These are phyloP conservation scores for Marchantia paleacea DNA, from an alignment of 225 moss, liverwort and hornwort genomes.

Conservation along the genomic window DNA sequence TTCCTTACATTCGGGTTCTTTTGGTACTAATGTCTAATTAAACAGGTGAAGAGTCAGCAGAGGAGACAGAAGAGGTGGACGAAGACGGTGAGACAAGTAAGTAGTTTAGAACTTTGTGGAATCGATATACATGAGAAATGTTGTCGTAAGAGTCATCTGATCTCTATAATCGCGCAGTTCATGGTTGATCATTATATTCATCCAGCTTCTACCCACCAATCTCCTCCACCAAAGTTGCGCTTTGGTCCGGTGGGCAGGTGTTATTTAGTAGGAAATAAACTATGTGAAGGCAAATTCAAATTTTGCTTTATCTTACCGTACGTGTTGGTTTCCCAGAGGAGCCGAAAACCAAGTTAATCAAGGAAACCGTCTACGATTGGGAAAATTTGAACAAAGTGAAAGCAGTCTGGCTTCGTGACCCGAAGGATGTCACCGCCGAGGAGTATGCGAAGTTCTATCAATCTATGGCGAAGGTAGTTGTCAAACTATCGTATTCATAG, in stretches of 20 bases:
- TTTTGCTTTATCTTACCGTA: background rate
- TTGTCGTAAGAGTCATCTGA: no score
- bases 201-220: background rate
- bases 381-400: constrained; percentile 86
- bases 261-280: no score
- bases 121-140: background rate
- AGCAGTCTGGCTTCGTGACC: constrained; percentile 88
- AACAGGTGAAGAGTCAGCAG: constrained; percentile 44
- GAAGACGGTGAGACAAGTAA: constrained; percentile 45
- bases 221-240: no score
- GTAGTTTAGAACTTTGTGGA: background rate
- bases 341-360: constrained; percentile 77
- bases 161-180: no score
- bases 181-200: background rate
- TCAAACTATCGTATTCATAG: no score
- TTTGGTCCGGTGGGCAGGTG: no score
- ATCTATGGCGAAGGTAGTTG: constrained; percentile 74
- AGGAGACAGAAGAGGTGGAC: constrained; percentile 52
- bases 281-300: no score
- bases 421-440: constrained; percentile 81
- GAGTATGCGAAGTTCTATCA: constrained; percentile 89
- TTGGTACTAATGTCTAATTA: background rate
- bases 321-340: constrained; percentile 46
- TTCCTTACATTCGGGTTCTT: no score
- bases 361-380: constrained; percentile 84